Evolutionary conservation across 2,329 filamentous ascomycete genomes (phyloP).

Genomic region (Calonectria leucothoes): DNA sequence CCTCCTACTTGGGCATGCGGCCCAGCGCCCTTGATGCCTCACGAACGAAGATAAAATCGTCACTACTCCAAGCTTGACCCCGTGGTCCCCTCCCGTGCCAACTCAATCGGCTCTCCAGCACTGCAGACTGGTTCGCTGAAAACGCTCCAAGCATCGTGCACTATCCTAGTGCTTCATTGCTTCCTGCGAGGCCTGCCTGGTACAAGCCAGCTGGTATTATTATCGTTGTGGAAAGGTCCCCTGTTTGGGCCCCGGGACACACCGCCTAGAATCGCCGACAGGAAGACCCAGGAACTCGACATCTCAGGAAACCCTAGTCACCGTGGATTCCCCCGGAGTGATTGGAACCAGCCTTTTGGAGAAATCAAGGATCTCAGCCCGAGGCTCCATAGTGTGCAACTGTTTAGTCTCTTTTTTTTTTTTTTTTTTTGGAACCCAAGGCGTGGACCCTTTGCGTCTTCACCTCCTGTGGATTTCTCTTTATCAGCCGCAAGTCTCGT

Average conservation of each 20-base stretch:
- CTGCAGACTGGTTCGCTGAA: conserved; percentile 42
- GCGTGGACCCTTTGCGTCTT: conserved; percentile 38
- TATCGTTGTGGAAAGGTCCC: conserved; percentile 41
- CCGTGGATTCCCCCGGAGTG: conserved; percentile 41
- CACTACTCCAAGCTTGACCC: conserved; percentile 39
- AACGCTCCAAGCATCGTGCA: conserved; percentile 36
- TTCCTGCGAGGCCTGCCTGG: conserved; percentile 34
- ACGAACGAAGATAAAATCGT: conserved; percentile 46
- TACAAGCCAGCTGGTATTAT: conserved; percentile 39
- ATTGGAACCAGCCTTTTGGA: conserved; percentile 43
- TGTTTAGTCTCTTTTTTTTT: conserved; percentile 36
- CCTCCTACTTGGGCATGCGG: conserved; percentile 42
- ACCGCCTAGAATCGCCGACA: conserved; percentile 43
- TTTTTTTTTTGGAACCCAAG: conserved; percentile 42
- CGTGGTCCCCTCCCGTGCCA: conserved; percentile 32
- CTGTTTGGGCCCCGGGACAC: conserved; percentile 42
- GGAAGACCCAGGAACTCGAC: conserved; percentile 41
- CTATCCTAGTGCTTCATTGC: conserved; percentile 44
- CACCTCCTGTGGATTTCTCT: conserved; percentile 42
- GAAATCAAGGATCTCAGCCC: conserved; percentile 45
- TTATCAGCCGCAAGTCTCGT: conserved; percentile 46
- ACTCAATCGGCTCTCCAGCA: conserved; percentile 39
- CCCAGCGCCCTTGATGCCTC: conserved; percentile 42
- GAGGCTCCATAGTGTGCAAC: conserved; percentile 45
- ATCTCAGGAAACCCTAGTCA: conserved; percentile 45